phyloP scores from a whole-genome alignment of 257 asterid species.

The Asclepias syriaca region DNA sequence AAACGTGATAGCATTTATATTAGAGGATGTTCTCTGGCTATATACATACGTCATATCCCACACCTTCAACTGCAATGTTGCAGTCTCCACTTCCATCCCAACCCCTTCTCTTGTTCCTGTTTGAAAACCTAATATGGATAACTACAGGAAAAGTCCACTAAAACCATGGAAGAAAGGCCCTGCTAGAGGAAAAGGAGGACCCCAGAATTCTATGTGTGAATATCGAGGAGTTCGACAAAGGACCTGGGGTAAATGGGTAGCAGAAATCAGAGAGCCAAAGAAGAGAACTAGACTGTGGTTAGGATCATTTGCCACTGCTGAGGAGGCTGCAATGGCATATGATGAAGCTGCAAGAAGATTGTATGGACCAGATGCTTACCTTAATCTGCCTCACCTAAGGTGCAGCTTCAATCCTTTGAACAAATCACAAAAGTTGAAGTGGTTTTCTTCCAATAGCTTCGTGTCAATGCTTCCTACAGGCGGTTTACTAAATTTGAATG shows the following conservation, averaged over 20 bases:
- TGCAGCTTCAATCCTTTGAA: slow-evolving; percentile 74
- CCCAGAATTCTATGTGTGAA: slow-evolving; percentile 83
- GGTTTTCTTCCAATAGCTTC: slow-evolving; percentile 63
- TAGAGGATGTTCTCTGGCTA: slow-evolving; percentile 23
- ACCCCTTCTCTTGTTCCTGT: not conserved
- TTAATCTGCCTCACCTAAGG: slow-evolving; percentile 78
- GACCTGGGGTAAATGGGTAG: slow-evolving; percentile 96
- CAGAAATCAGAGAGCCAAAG: slow-evolving; percentile 90
- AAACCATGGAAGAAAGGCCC: slow-evolving; percentile 99
- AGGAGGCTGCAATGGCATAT: slow-evolving; percentile 97
- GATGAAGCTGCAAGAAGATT: slow-evolving; percentile 92
- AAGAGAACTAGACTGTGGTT: slow-evolving; percentile 87
- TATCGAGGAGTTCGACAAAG: slow-evolving; percentile 91
- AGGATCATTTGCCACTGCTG: slow-evolving; percentile 89
- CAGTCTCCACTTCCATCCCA: slow-evolving; percentile 12
- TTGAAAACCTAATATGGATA: slow-evolving; percentile 46
- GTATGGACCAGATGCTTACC: slow-evolving; percentile 91
- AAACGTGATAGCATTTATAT: slow-evolving; percentile 77
- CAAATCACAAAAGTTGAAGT: slow-evolving; percentile 84
- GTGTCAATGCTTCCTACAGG: slow-evolving; percentile 44
- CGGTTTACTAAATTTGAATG: slow-evolving; percentile 72
- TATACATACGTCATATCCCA: slow-evolving; percentile 43
- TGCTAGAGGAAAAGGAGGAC: slow-evolving; percentile 94
- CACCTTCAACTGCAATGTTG: slow-evolving; percentile 30
- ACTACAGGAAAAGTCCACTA: slow-evolving; percentile 53